Evolutionary conservation across 2,329 filamentous ascomycete species (phyloP).

Genomic region (Colletotrichum musicola): DNA sequence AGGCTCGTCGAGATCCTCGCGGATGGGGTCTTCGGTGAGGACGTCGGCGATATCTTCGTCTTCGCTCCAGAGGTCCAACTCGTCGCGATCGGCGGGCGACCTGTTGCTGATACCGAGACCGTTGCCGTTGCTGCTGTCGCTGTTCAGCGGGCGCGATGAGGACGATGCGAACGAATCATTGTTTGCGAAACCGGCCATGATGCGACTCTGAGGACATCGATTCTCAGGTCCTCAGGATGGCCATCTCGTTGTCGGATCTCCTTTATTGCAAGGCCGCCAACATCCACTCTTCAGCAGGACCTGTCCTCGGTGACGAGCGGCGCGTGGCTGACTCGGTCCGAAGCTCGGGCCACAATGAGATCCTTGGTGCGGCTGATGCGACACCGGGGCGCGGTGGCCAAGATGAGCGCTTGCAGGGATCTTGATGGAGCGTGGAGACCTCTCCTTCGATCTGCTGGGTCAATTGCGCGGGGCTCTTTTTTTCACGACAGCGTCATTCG

Average conservation of each 20-base stretch:
- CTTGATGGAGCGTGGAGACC: conserved; percentile 21
- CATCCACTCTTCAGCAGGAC: conserved; percentile 14
- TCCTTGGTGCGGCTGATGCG: conserved; percentile 32
- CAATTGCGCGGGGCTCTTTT: conserved; percentile 36
- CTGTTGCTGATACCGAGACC: background rate
- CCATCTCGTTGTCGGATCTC: conserved; percentile 50
- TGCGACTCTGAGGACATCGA: conserved; percentile 46
- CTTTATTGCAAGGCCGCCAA: background rate
- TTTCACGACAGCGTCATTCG: conserved; percentile 25
- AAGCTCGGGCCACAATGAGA: conserved; percentile 20
- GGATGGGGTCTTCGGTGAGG: conserved; percentile 69
- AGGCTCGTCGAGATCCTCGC: conserved; percentile 61
- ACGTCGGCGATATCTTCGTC: conserved; percentile 56
- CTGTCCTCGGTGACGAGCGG: conserved; percentile 27
- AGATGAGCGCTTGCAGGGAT: conserved; percentile 23
- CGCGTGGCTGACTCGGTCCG: conserved; percentile 33
- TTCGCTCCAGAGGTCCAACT: conserved; percentile 58
- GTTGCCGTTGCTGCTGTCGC: conserved; percentile 37
- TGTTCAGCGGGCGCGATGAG: conserved; percentile 45
- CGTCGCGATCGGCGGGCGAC: conserved; percentile 57
- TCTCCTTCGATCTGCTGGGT: conserved; percentile 29
- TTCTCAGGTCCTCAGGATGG: conserved; percentile 33
- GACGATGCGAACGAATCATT: conserved; percentile 51
- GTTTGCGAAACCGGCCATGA: conserved; percentile 55
- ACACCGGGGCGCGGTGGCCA: conserved; percentile 15